Evolutionary conservation across 139 green algal species (phyloP).

Genomic region (Closterium sp.): DNA sequence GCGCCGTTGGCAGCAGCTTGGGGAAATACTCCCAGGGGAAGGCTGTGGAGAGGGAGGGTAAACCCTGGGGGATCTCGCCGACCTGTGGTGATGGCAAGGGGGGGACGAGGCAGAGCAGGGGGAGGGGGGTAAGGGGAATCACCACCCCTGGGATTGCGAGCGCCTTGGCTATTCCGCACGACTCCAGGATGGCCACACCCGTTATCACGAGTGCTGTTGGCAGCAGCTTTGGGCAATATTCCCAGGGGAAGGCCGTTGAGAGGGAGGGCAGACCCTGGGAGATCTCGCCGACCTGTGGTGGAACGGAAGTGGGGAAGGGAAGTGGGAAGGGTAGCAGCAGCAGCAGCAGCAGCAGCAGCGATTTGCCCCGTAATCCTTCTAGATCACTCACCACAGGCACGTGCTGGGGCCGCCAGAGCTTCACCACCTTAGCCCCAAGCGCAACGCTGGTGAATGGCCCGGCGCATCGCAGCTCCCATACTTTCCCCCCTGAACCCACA

Average conservation of each 20-base stretch:
- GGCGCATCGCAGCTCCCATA: not conserved
- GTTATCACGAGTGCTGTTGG: constrained; percentile 32
- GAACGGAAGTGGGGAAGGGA: not conserved
- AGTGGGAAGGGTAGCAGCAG: constrained; percentile 82
- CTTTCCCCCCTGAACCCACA: too few relatives aligned
- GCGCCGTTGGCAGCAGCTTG: constrained; percentile 19
- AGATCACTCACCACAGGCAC: too few relatives aligned
- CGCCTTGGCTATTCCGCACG: constrained; percentile 79
- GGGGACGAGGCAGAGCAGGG: too few relatives aligned
- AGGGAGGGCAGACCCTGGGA: constrained; percentile 35
- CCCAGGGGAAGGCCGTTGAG: not conserved
- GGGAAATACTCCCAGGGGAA: not conserved
- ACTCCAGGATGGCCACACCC: constrained; percentile 77
- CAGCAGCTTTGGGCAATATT: constrained; percentile 1
- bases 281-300: constrained; percentile 19
- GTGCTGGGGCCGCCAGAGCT: not conserved
- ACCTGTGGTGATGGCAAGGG: constrained; percentile 6
- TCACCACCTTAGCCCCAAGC: not conserved
- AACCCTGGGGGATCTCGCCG: constrained; percentile 29
- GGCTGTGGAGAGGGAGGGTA: constrained; percentile 15
- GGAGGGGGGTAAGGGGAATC: too few relatives aligned
- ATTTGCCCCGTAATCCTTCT: constrained; percentile 8
- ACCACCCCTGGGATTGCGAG: constrained; percentile 59
- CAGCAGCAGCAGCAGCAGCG: too few relatives aligned
- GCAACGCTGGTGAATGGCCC: constrained; percentile 4